Evolutionary conservation across 305 asterid species (phyloP).

Genomic region (Solanum hybrid): DNA sequence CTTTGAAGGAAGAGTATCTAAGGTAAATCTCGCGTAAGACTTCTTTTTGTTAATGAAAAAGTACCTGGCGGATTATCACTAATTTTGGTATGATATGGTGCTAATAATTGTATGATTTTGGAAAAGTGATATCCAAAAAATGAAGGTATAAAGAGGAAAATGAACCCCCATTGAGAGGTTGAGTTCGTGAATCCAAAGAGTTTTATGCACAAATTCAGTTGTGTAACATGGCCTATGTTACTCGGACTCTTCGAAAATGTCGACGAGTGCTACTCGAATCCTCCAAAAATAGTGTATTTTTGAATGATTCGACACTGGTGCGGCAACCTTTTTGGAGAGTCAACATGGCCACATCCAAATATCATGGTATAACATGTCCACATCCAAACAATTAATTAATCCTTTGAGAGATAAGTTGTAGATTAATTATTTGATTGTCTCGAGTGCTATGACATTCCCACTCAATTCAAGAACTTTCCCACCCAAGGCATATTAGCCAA

Average conservation of each 20-base stretch:
- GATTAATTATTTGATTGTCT: background rate
- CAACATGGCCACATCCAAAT: background rate
- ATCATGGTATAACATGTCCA: background rate
- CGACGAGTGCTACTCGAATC: background rate
- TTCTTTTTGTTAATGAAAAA: background rate
- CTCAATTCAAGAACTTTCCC: background rate
- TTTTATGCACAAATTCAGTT: background rate
- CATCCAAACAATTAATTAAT: background rate
- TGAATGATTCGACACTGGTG: background rate
- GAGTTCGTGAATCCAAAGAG: background rate
- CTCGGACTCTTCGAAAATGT: background rate
- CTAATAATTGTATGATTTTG: background rate
- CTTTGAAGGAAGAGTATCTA: background rate
- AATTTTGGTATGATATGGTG: background rate
- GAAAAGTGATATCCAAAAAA: background rate
- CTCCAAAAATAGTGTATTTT: background rate
- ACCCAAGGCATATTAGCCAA: background rate
- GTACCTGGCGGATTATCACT: background rate
- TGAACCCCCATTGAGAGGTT: background rate
- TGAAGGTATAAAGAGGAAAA: background rate
- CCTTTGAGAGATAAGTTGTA: background rate
- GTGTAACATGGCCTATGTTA: background rate
- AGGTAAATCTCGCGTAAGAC: background rate
- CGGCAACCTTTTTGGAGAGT: background rate
- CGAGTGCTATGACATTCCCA: background rate